These are phyloP conservation scores for Falciphora oryzae DNA, from an alignment of 2,329 filamentous ascomycete species.

Conservation along the genomic window DNA sequence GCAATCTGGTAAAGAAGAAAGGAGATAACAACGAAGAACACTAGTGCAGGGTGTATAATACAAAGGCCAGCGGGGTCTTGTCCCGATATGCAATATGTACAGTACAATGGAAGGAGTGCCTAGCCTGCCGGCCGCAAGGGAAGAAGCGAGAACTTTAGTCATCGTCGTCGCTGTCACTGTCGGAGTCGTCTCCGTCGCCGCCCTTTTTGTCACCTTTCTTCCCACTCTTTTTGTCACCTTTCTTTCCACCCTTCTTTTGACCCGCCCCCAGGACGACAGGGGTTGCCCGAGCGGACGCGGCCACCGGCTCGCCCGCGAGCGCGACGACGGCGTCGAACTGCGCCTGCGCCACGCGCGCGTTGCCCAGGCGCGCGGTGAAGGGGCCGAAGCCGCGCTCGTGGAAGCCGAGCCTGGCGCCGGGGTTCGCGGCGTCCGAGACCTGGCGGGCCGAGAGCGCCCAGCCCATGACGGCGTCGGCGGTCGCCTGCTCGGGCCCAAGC, in stretches of 20 bases:
- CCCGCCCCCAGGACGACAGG: constrained; percentile 16
- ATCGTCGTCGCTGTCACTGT: constrained; percentile 16
- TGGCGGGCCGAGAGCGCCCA: constrained; percentile 27
- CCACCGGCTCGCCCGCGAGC: constrained; percentile 29
- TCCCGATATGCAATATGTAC: not conserved
- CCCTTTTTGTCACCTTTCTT: constrained; percentile 10
- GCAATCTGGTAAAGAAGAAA: not conserved
- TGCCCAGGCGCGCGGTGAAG: constrained; percentile 25
- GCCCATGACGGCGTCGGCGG: constrained; percentile 26
- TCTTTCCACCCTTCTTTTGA: constrained; percentile 15
- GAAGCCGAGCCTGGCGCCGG: constrained; percentile 23
- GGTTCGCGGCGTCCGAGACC: constrained; percentile 18
- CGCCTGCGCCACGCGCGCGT: constrained; percentile 24
- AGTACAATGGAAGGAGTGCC: not conserved
- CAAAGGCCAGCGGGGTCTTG: not conserved
- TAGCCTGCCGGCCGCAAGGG: too few relatives aligned
- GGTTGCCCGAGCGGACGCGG: constrained; percentile 17
- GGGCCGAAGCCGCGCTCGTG: constrained; percentile 27
- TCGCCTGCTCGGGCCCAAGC: constrained; percentile 20
- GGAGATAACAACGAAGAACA: not conserved
- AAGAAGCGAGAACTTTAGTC: not conserved
- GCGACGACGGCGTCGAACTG: constrained; percentile 34
- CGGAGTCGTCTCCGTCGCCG: constrained; percentile 22
- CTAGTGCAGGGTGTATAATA: not conserved
- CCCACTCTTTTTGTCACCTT: constrained; percentile 5